Conservation (phyloP, 148 eudicot genomes). For the Linanthus parryae region DNA sequence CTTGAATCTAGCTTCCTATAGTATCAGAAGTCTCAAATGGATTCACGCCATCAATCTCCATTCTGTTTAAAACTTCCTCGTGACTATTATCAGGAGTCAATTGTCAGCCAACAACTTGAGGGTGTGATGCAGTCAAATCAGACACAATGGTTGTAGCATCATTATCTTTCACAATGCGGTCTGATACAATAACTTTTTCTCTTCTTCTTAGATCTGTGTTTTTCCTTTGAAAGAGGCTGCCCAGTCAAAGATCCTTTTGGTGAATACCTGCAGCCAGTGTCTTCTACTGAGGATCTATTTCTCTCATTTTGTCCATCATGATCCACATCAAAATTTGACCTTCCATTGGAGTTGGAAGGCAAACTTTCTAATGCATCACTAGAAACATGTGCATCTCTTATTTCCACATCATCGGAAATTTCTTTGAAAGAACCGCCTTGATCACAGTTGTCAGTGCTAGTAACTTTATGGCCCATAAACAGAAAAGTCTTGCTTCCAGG, state of each 20-base stretch:
- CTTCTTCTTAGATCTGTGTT: conserved; percentile 4
- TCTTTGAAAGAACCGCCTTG: conserved; percentile 1
- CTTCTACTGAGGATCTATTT: no score
- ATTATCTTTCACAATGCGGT: conserved; percentile 1
- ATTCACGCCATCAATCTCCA: no score
- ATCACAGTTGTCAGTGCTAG: not conserved
- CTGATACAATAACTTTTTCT: not conserved
- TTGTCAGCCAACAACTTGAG: not conserved
- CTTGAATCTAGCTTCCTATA: conserved; percentile 2
- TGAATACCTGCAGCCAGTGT: not conserved
- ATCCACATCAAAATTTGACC: not conserved
- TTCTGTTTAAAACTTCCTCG: conserved; percentile 2
- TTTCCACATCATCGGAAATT: conserved; percentile 7
- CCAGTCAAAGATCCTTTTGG: conserved; percentile 5
- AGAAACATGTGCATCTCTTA: conserved; percentile 6
- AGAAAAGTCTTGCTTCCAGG: conserved; percentile 2
- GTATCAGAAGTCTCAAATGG: no score
- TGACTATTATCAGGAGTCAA: not conserved
- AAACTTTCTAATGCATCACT: conserved; percentile 1
- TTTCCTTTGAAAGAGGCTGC: conserved; percentile 6
- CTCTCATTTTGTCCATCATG: not conserved
- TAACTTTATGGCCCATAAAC: not conserved
- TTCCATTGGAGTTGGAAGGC: not conserved
- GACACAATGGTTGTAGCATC: not conserved
- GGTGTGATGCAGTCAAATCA: not conserved